Evolutionary conservation across 176 grass and related monocot species (phyloP).

Genomic region (Urochloa ruziziensis): DNA sequence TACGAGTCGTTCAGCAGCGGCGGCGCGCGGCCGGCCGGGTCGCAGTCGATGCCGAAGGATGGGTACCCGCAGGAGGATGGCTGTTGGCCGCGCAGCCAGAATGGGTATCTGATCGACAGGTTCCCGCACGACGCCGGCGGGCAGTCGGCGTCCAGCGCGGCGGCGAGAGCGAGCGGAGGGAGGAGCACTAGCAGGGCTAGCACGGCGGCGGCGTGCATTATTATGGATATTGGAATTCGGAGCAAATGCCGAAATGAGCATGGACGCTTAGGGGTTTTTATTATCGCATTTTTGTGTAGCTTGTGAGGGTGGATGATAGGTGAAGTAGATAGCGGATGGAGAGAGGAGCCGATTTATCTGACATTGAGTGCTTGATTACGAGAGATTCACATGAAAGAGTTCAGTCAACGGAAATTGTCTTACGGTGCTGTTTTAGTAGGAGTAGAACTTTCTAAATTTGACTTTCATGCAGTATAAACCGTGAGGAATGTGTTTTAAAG

Average conservation of each 20-base stretch:
- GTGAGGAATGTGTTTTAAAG: neutral
- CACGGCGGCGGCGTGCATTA: neutral
- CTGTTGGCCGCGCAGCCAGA: constrained; percentile 53
- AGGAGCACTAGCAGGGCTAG: neutral
- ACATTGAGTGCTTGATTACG: neutral
- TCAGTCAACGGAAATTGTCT: neutral
- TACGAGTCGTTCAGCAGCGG: constrained; percentile 20
- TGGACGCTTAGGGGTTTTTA: neutral
- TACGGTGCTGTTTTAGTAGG: neutral
- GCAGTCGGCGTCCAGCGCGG: constrained; percentile 7
- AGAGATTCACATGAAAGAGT: neutral
- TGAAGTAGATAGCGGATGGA: neutral
- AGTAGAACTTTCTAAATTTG: neutral
- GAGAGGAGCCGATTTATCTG: constrained; percentile 2
- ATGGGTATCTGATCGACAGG: constrained; percentile 51
- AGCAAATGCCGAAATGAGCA: neutral
- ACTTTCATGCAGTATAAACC: neutral
- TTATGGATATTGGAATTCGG: no score
- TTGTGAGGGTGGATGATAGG: neutral
- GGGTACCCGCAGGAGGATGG: constrained; percentile 49
- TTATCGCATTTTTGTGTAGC: neutral
- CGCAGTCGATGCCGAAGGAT: constrained; percentile 38
- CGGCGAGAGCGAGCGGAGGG: neutral
- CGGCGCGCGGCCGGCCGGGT: constrained; percentile 1
- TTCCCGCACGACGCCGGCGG: constrained; percentile 44